A percentile compares a stretch with the other conserved stretches of the same genome.
These are phyloP conservation scores for Serendipita sp. DNA, from an alignment of 768 basidiomycete genomes.

Conservation along the genomic window DNA sequence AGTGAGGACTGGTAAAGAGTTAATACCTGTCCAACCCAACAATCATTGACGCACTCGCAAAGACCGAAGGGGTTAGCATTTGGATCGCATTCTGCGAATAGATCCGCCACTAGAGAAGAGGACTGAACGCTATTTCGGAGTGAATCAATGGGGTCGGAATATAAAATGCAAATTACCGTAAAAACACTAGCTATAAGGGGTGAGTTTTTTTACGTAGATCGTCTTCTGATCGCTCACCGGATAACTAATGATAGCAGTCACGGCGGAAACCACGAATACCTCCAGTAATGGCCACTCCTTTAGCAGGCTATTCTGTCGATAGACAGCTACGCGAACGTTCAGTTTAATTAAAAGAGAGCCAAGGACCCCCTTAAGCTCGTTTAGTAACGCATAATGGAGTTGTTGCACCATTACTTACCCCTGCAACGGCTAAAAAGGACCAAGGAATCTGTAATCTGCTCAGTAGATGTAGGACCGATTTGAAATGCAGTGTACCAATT, in stretches of 20 bases:
- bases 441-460: conserved; percentile 44
- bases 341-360: conserved; percentile 50
- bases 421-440: conserved; percentile 44
- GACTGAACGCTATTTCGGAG: conserved; percentile 37
- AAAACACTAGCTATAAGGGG: conserved; percentile 41
- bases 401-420: conserved; percentile 25
- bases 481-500: conserved; percentile 32
- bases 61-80: conserved; percentile 58
- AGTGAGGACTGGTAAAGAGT: conserved; percentile 35
- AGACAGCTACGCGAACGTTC: conserved; percentile 48
- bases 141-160: background rate
- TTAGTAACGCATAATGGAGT: background rate
- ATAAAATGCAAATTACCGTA: conserved; percentile 26
- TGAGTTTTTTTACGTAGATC: background rate
- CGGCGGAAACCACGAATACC: conserved; percentile 41
- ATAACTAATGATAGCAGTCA: conserved; percentile 58
- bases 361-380: conserved; percentile 36
- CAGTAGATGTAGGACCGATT: background rate
- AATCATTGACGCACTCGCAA: conserved; percentile 48
- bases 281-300: conserved; percentile 49
- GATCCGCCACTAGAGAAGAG: conserved; percentile 67
- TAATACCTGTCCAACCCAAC: background rate
- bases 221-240: conserved; percentile 26
- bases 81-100: conserved; percentile 70
- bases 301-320: conserved; percentile 38